Percentiles rank a stretch among this genome's conserved stretches.
phyloP scores from a whole-genome alignment of 2,329 filamentous ascomycete species.

The Penicillium sp. region DNA sequence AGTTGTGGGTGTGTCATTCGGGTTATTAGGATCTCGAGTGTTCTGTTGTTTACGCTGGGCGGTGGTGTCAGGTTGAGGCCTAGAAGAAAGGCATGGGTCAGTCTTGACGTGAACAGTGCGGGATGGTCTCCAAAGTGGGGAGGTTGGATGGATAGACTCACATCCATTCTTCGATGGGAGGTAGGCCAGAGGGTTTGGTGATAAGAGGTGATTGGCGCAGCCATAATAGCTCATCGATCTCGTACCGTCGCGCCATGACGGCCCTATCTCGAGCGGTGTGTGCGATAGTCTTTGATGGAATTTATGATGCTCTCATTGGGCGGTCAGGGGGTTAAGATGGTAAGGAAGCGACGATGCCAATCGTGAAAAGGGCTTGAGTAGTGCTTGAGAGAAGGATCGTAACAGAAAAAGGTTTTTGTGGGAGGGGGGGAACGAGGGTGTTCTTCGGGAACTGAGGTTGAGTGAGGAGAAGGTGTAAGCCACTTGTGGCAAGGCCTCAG shows the following conservation, averaged over 20 bases:
- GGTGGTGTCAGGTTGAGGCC: constrained; percentile 44
- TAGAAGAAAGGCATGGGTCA: constrained; percentile 25
- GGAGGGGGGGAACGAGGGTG: background rate
- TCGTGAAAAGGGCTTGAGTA: background rate
- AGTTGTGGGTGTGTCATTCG: constrained; percentile 32
- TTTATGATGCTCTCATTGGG: constrained; percentile 33
- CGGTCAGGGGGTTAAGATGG: background rate
- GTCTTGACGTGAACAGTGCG: constrained; percentile 13
- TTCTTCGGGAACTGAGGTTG: constrained; percentile 14
- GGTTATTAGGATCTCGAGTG: constrained; percentile 36
- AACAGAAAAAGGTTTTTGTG: background rate
- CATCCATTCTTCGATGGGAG: constrained; percentile 94
- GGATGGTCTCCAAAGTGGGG: constrained; percentile 8
- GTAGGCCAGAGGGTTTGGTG: constrained; percentile 73
- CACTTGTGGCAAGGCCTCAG: constrained; percentile 27
- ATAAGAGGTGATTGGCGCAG: constrained; percentile 82
- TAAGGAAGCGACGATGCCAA: background rate
- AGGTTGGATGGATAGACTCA: constrained; percentile 46
- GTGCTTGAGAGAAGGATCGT: background rate
- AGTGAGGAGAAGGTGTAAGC: constrained; percentile 26
- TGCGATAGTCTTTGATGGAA: constrained; percentile 23
- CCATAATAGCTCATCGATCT: constrained; percentile 71
- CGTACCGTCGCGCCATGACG: constrained; percentile 62
- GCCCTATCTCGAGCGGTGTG: constrained; percentile 25
- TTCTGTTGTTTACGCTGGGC: constrained; percentile 40